Evolutionary conservation across 1,284 basidiomycete species (phyloP).

Genomic region (Naganishia liquefaciens): DNA sequence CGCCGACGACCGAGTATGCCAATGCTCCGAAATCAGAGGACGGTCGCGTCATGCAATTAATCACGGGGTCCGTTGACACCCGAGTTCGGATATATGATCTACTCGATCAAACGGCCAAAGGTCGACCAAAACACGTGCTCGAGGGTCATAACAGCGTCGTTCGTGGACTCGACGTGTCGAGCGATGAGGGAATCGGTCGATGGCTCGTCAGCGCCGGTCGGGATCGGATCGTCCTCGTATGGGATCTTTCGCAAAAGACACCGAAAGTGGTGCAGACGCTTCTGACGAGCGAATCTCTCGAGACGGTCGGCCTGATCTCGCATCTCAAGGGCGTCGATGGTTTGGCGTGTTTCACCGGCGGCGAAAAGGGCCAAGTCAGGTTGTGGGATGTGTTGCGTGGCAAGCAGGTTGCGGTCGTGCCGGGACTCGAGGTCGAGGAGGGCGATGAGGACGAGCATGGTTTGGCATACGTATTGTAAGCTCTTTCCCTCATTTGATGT

Average conservation of each 20-base stretch:
- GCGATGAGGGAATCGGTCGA: conserved; percentile 57
- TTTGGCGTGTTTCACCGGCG: conserved; percentile 78
- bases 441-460: conserved; percentile 75
- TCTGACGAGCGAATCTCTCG: conserved; percentile 81
- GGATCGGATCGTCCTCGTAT: conserved; percentile 85
- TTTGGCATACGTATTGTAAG: conserved; percentile 70
- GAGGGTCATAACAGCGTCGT: conserved; percentile 92
- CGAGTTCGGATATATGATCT: conserved; percentile 88
- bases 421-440: conserved; percentile 55
- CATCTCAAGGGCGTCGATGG: conserved; percentile 59
- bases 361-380: conserved; percentile 78
- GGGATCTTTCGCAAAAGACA: conserved; percentile 67
- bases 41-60: conserved; percentile 64
- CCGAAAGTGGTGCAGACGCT: conserved; percentile 78
- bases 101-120: conserved; percentile 60
- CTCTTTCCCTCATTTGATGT: conserved; percentile 37
- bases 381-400: conserved; percentile 79
- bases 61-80: conserved; percentile 86
- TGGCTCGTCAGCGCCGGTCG: conserved; percentile 85
- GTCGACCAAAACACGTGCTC: conserved; percentile 72
- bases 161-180: conserved; percentile 71
- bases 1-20: conserved; percentile 12
- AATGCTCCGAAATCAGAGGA: conserved; percentile 45
- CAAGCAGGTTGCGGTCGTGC: conserved; percentile 60
- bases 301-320: conserved; percentile 73